A percentile compares a stretch with the other conserved stretches of the same genome.
These are phyloP conservation scores for Sporothrix pseudoabietina DNA, from an alignment of 2,329 filamentous ascomycete genomes.

Conservation along the genomic window DNA sequence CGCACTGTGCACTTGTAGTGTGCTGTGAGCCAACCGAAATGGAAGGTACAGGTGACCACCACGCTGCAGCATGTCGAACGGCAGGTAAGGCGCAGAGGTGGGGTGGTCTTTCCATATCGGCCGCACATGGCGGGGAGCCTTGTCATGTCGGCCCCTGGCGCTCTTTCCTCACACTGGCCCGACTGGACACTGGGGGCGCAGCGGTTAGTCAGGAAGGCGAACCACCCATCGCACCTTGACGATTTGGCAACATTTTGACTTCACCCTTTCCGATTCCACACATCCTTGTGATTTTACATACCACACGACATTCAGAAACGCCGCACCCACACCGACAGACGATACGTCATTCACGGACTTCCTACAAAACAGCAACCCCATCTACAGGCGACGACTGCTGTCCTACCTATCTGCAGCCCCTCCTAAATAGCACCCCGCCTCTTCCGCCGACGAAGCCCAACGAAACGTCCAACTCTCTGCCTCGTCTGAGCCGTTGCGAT, in stretches of 20 bases:
- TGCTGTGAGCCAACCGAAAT: neutral
- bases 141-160: neutral
- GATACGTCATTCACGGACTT: neutral
- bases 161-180: neutral
- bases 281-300: too few species aligned
- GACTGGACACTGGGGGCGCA: neutral
- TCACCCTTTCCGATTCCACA: slow-evolving; percentile 7
- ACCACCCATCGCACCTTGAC: neutral
- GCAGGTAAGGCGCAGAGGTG: neutral
- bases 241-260: neutral
- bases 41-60: neutral
- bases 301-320: neutral
- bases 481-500: neutral
- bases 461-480: neutral
- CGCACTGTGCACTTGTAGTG: neutral
- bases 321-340: neutral
- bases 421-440: neutral
- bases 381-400: neutral
- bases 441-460: slow-evolving; percentile 6
- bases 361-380: neutral
- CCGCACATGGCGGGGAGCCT: slow-evolving; percentile 17
- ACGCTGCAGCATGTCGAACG: too few species aligned
- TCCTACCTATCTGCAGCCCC: neutral
- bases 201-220: slow-evolving; percentile 15
- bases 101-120: neutral